Conservation (phyloP, 2,329 filamentous ascomycete genomes). For the Sclerotinia nivalis region DNA sequence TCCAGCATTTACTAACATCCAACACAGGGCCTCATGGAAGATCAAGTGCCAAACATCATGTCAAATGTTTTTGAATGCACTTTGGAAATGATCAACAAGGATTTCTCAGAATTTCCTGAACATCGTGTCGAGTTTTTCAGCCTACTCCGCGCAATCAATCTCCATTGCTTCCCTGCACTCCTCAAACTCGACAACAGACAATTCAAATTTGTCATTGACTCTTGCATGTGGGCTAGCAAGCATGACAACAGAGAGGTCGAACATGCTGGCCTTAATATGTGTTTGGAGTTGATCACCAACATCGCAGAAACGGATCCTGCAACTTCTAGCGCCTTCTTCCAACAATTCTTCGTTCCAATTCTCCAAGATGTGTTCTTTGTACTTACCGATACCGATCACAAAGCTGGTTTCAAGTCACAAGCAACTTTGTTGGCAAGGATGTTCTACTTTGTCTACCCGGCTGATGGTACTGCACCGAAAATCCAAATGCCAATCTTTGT, state of each 20-base stretch:
- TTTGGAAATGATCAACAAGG: slow-evolving; percentile 99
- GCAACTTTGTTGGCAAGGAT: slow-evolving; percentile 90
- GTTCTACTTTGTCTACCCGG: slow-evolving; percentile 89
- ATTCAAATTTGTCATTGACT: slow-evolving; percentile 99
- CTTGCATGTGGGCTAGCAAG: slow-evolving; percentile 99
- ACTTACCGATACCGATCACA: slow-evolving; percentile 95
- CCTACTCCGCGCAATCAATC: slow-evolving; percentile 89
- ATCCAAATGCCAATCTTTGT: slow-evolving; percentile 90
- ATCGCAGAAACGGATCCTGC: slow-evolving; percentile 87
- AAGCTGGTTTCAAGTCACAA: slow-evolving; percentile 98
- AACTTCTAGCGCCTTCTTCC: slow-evolving; percentile 94
- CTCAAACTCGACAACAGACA: slow-evolving; percentile 92
- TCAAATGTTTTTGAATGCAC: slow-evolving; percentile 99
- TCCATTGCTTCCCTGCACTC: slow-evolving; percentile 93
- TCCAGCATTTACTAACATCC: slow-evolving; percentile 39
- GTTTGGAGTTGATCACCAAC: slow-evolving; percentile 94
- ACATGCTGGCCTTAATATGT: slow-evolving; percentile 96
- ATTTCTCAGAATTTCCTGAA: slow-evolving; percentile 98
- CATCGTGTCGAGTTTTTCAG: slow-evolving; percentile 99
- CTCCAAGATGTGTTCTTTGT: slow-evolving; percentile 98
- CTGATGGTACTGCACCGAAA: slow-evolving; percentile 70
- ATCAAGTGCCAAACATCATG: slow-evolving; percentile 96
- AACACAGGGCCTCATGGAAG: slow-evolving; percentile 84
- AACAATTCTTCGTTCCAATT: slow-evolving; percentile 94
- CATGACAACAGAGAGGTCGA: slow-evolving; percentile 99